These are phyloP conservation scores for Obba rivulosa DNA, from an alignment of 768 basidiomycete species.

Conservation along the genomic window DNA sequence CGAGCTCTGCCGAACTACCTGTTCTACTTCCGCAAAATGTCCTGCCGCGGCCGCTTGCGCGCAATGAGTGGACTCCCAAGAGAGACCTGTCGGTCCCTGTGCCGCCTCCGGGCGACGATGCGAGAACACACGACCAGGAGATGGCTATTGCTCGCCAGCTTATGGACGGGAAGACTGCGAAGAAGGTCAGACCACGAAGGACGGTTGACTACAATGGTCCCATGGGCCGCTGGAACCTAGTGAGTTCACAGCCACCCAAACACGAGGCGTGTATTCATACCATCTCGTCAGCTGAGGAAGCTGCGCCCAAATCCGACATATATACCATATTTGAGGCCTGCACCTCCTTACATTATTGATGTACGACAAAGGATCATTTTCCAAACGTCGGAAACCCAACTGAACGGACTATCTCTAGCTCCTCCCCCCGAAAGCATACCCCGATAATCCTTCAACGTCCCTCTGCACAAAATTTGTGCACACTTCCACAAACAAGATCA, in stretches of 20 bases:
- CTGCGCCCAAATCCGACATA: conserved; percentile 75
- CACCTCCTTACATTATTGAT: conserved; percentile 84
- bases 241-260: conserved; percentile 32
- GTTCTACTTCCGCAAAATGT: conserved; percentile 47
- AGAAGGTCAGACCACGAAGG: conserved; percentile 87
- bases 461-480: conserved; percentile 97
- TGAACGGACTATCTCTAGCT: conserved; percentile 48
- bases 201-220: conserved; percentile 95
- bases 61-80: conserved; percentile 72
- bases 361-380: conserved; percentile 39
- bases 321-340: conserved; percentile 74
- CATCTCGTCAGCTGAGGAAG: conserved; percentile 54
- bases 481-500: conserved; percentile 97
- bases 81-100: conserved; percentile 61
- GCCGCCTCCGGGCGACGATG: conserved; percentile 80
- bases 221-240: conserved; percentile 80
- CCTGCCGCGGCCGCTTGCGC: conserved; percentile 31
- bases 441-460: conserved; percentile 86
- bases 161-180: conserved; percentile 76
- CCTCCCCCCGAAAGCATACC: conserved; percentile 90
- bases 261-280: not conserved
- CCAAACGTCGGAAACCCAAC: conserved; percentile 2
- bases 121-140: conserved; percentile 72
- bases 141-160: conserved; percentile 66
- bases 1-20: conserved; percentile 32